Evolutionary conservation across 1,139 yeast species (phyloP), one percentile per base, ranked within the genome.

Genomic region (Debaryomyces coudertii): DNA sequence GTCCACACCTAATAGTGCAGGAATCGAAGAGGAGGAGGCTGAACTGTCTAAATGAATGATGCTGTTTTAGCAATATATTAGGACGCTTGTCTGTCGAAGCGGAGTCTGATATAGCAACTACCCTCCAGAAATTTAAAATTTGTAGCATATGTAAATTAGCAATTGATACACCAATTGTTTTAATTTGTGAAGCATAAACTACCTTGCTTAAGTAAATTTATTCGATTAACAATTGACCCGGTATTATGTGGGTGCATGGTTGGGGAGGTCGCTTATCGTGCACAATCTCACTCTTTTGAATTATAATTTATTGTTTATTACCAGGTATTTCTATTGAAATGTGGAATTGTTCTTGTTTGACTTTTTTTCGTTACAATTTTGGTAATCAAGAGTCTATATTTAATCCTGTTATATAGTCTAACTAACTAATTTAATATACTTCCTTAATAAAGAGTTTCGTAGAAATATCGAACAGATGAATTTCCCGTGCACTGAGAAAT

Each of bases 1-100:
- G 50, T 64, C 71, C 24, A 71, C 76, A 4, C 72, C 73, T 2
- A 45, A 50, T 44, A 50, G 37, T 24, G 36, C 40, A 3, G 44
- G 40, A 12, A 25, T 18, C 9, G 59, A 62, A 23, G 63, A 61
- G 27, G 66, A 62, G 41, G 62, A 60, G 15, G 20, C 18, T 14
- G 44, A 36, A 14, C 9, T 7, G 24, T 27, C 40, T n/a, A 34
- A 28, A 41, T 34, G 25, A 27, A 33, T 33, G 9, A 16, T 29
- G 31, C 11, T 12, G 16, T 14, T 12, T 28, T 7, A 4, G 3
- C 7, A 29, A 12, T 9, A 16, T 9, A 2, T 14, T 29, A 14
- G 33, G 9, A n/a, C 18, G 2, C 12, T 29, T 29, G 33, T 14
- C 16, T 11, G 9, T 29, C n/a, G n/a, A 15, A 29, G 16, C 20